Conservation (phyloP, 768 basidiomycete genomes). For the Dendrothele bispora region DNA sequence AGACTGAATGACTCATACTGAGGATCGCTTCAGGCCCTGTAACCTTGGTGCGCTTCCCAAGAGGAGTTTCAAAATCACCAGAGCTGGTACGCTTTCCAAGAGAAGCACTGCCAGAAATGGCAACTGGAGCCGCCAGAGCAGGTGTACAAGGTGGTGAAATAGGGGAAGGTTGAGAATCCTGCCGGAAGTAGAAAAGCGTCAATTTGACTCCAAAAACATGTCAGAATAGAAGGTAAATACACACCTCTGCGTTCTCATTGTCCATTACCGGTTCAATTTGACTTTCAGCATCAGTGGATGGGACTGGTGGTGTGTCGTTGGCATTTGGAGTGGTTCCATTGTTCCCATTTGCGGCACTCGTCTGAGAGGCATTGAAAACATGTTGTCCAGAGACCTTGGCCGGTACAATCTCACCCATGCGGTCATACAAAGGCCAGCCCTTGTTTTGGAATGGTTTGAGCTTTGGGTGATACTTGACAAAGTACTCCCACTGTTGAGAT, state of each 20-base stretch:
- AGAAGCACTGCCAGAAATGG: too few relatives aligned
- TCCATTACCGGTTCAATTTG: background rate
- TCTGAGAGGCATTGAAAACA: background rate
- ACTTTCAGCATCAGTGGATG: background rate
- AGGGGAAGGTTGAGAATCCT: background rate
- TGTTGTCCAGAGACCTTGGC: background rate
- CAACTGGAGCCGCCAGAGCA: too few relatives aligned
- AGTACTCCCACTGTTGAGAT: background rate
- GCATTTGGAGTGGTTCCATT: background rate
- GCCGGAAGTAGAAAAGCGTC: background rate
- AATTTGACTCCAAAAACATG: background rate
- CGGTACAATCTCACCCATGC: background rate
- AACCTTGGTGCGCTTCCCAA: conserved; percentile 1
- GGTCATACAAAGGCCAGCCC: conserved; percentile 1
- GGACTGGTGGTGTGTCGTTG: background rate
- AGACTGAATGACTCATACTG: background rate
- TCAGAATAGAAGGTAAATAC: background rate
- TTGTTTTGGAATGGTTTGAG: conserved; percentile 5
- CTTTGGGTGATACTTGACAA: background rate
- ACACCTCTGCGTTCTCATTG: background rate
- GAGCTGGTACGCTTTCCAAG: background rate
- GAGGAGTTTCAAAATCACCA: background rate
- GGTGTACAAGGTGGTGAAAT: background rate
- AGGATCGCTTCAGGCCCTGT: background rate
- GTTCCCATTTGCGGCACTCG: background rate